Evolutionary conservation across 2,329 filamentous ascomycete species (phyloP), one percentile per base, ranked within the genome.

Genomic region (Penicillium aurantiogriseum): DNA sequence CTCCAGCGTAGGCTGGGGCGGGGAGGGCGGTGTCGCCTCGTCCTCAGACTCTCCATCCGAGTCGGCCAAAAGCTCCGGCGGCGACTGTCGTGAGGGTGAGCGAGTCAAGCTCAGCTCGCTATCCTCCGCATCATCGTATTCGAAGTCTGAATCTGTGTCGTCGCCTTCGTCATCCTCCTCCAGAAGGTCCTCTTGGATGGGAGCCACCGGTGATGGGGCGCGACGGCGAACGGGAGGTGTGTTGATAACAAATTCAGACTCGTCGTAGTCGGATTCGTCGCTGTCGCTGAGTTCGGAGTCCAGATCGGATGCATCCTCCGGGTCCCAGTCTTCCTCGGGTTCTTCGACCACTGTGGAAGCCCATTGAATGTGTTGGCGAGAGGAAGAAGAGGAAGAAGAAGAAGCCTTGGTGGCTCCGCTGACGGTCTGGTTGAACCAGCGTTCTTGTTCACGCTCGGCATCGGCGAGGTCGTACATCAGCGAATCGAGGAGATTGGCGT

Each of bases 391-490:
- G 2, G 33, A 57, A 15, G 69, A 31, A 13, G 69, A 31, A 8
- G 69, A 63, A 53, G 74, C 77, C 67, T 78, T 83, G 73, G 82
- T 81, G 67, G 89, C 89, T 71, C 88, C 89, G 74, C 85, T 88
- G 77, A 97, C 90, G 61, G 91, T 94, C 76, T 92, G 89, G 85
- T 97, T 95, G 88, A 97, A 97, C 92, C 92, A 97, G 66, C 86
- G 88, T 79, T 97, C 93, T 79, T 97, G 94, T 77, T 97, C 92
- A 69, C 88, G 86, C 83, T 97, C 94, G 72, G 93, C 93, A 58
- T 96, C 91, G 77, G 92, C 90, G 58, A 99, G 90, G 67, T 94
- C 85, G 61, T 88, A 76, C 94, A 97, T 97, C 73, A 99, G 81
- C 40, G 88, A 88, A 80, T 99, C 94, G 76, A 99, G 90, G 47